A percentile compares a stretch with the other conserved stretches of the same genome.
phyloP scores from a whole-genome alignment of 306 rosid genomes.

The apple (Malus domestica) region DNA sequence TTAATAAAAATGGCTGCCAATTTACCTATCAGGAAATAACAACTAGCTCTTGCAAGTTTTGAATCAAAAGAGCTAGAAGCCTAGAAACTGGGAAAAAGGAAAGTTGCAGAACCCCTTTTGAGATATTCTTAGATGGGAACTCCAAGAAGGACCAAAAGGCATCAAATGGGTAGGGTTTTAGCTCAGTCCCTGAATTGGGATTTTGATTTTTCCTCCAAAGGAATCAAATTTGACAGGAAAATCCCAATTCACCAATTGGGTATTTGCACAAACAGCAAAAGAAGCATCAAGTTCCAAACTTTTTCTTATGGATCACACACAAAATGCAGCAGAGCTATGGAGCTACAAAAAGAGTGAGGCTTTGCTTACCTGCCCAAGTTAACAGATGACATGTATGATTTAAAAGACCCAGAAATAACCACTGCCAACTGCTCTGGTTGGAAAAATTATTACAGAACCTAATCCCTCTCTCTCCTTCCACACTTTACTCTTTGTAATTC shows the following conservation, averaged over 20 bases:
- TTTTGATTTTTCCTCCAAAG: conserved; percentile 13
- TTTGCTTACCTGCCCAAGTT: conserved; percentile 55
- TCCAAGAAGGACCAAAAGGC: conserved; percentile 32
- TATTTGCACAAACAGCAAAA: conserved; percentile 40
- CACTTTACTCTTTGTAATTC: conserved; percentile 28
- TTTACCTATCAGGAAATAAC: conserved; percentile 6
- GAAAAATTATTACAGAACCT: conserved; percentile 62
- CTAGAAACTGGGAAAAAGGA: neutral
- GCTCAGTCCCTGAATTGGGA: conserved; percentile 20
- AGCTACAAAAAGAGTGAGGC: conserved; percentile 25
- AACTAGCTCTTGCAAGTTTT: conserved; percentile 12
- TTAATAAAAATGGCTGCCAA: neutral
- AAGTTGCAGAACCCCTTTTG: conserved; percentile 26
- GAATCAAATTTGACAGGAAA: conserved; percentile 40
- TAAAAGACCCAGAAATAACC: conserved; percentile 60
- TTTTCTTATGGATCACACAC: conserved; percentile 43
- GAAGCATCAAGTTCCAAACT: conserved; percentile 42
- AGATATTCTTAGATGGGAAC: conserved; percentile 39
- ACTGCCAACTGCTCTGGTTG: conserved; percentile 89
- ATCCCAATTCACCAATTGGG: conserved; percentile 41
- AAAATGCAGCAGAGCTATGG: conserved; percentile 12
- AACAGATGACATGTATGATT: conserved; percentile 64
- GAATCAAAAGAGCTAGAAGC: conserved; percentile 17
- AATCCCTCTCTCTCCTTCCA: conserved; percentile 31
- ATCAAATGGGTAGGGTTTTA: conserved; percentile 38